Conservation (phyloP, 208 protist species). For the Leishmania turanica region DNA sequence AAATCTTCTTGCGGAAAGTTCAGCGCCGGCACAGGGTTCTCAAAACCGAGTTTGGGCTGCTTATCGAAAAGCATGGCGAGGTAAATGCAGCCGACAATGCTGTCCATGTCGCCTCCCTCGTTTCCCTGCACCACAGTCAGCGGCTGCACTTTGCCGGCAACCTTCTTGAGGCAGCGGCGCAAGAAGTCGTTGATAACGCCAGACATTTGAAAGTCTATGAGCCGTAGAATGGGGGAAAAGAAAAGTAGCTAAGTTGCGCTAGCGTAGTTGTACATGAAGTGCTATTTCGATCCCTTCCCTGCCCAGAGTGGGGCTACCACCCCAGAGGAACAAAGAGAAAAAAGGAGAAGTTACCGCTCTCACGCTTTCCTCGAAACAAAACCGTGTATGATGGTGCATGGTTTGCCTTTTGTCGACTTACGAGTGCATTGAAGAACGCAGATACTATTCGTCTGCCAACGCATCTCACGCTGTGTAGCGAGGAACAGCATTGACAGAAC, state of each 20-base stretch:
- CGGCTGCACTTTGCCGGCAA: constrained; percentile 17
- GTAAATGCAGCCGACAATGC: constrained; percentile 83
- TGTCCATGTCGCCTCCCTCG: constrained; percentile 90
- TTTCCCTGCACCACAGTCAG: constrained; percentile 80
- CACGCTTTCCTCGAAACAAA: neutral
- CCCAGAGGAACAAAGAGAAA: neutral
- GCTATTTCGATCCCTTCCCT: neutral
- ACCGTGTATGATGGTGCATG: neutral
- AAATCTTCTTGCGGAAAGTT: constrained; percentile 84
- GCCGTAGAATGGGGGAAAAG: neutral
- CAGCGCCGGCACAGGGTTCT: constrained; percentile 61
- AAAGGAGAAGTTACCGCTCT: neutral
- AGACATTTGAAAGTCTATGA: constrained; percentile 32
- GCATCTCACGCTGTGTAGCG: neutral
- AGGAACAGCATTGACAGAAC: neutral
- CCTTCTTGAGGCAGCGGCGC: constrained; percentile 30
- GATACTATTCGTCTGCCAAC: neutral
- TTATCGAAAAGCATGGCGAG: constrained; percentile 70
- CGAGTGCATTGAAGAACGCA: neutral
- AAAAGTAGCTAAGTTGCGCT: constrained; percentile 4
- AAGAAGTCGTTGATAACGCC: constrained; percentile 73
- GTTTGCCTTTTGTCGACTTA: neutral
- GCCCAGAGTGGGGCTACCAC: neutral
- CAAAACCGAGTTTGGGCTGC: constrained; percentile 22
- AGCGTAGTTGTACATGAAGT: neutral